These are phyloP conservation scores for Hypocrella siamensis DNA, from an alignment of 2,329 filamentous ascomycete species.

Conservation along the genomic window DNA sequence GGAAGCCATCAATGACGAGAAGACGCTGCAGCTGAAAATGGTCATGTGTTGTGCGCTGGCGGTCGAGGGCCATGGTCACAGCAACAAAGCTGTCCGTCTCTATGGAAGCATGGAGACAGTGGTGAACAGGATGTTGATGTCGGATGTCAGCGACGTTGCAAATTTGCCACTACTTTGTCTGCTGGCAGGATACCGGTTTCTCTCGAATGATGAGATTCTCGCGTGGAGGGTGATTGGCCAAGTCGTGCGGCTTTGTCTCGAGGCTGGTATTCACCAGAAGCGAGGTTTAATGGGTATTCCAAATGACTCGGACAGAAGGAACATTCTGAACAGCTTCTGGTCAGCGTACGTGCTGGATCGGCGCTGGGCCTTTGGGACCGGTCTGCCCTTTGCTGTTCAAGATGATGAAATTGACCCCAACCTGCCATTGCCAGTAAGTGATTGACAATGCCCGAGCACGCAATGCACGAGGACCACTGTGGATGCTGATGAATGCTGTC, in stretches of 20 bases:
- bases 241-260: slow-evolving; percentile 62
- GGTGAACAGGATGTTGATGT: slow-evolving; percentile 50
- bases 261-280: slow-evolving; percentile 68
- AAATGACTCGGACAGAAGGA: slow-evolving; percentile 51
- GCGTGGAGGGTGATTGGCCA: slow-evolving; percentile 81
- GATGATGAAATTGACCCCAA: slow-evolving; percentile 73
- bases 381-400: slow-evolving; percentile 71
- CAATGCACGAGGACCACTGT: background rate
- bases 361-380: slow-evolving; percentile 80
- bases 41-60: slow-evolving; percentile 65
- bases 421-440: slow-evolving; percentile 61
- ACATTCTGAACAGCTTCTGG: slow-evolving; percentile 68
- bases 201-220: slow-evolving; percentile 70
- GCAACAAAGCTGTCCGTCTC: slow-evolving; percentile 54
- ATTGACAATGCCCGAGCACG: background rate
- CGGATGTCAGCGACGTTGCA: slow-evolving; percentile 29
- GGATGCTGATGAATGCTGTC: background rate
- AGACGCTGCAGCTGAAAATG: slow-evolving; percentile 62
- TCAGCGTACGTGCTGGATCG: slow-evolving; percentile 72
- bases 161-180: slow-evolving; percentile 36
- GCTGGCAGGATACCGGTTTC: slow-evolving; percentile 57
- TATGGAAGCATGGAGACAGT: slow-evolving; percentile 62
- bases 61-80: slow-evolving; percentile 66
- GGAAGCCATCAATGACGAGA: slow-evolving; percentile 28
- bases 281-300: slow-evolving; percentile 56